phyloP scores from a whole-genome alignment of 257 asterid species.

The Vinca minor region DNA sequence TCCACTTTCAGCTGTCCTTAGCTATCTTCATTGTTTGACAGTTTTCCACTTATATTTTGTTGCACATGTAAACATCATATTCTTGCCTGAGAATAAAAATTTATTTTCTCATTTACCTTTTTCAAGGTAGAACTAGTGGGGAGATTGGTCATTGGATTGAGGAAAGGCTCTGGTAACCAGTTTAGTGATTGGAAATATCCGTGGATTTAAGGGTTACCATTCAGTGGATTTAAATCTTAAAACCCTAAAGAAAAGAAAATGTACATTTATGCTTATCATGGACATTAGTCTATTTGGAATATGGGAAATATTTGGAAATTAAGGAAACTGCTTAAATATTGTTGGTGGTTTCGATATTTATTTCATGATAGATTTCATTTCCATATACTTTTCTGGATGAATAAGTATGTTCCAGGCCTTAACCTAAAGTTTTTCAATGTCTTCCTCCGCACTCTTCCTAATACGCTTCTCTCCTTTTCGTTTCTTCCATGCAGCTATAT shows the following conservation, averaged over 20 bases:
- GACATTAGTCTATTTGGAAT: not conserved
- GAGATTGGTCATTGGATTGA: conserved; percentile 53
- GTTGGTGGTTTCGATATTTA: not conserved
- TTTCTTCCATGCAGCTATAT: not conserved
- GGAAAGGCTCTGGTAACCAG: conserved; percentile 29
- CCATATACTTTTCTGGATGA: not conserved
- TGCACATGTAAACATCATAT: not conserved
- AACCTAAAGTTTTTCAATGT: not conserved
- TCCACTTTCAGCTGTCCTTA: not conserved
- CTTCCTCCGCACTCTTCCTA: not conserved
- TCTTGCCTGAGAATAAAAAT: not conserved
- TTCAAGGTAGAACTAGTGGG: conserved; percentile 58
- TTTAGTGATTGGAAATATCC: too few relatives aligned
- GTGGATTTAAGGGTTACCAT: too few relatives aligned
- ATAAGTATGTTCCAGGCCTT: not conserved
- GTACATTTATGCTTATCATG: too few relatives aligned
- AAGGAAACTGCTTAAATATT: not conserved
- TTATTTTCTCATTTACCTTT: conserved; percentile 43
- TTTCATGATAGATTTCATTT: not conserved
- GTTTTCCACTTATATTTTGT: conserved; percentile 4
- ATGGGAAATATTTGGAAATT: not conserved
- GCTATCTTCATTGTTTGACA: not conserved
- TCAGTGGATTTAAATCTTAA: too few relatives aligned
- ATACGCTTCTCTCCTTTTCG: not conserved
- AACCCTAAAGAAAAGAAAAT: too few relatives aligned